These are phyloP conservation scores for Auxenochlorella protothecoides DNA, from an alignment of 139 green algal species.

Conservation along the genomic window DNA sequence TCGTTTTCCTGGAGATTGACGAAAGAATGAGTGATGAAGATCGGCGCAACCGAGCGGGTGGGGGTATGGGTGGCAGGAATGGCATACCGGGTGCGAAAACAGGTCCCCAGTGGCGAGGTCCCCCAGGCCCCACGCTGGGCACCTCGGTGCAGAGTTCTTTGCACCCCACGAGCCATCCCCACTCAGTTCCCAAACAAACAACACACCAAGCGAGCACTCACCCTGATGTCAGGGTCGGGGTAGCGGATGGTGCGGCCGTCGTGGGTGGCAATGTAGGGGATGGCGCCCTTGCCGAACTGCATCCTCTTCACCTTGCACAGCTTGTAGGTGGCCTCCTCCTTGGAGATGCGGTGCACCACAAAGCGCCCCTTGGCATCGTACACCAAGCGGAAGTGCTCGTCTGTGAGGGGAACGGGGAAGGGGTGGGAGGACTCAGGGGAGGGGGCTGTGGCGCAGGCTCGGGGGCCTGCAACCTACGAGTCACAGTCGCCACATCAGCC, in stretches of 20 bases:
- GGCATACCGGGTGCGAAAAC: too few species aligned
- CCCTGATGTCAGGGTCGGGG: constrained; percentile 92
- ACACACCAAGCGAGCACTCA: constrained; percentile 2
- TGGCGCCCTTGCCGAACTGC: constrained; percentile 80
- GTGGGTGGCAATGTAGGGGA: constrained; percentile 90
- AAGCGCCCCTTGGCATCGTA: constrained; percentile 98
- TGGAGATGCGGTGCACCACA: constrained; percentile 90
- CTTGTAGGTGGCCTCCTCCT: constrained; percentile 96
- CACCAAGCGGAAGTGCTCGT: constrained; percentile 79
- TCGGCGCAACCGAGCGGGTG: not conserved
- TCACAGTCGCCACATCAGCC: too few species aligned
- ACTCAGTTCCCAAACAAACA: not conserved
- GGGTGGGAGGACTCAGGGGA: not conserved
- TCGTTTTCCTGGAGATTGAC: constrained; percentile 68
- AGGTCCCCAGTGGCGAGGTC: too few species aligned
- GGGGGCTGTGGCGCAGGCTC: too few species aligned
- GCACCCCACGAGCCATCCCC: not conserved
- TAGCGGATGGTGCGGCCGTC: constrained; percentile 98
- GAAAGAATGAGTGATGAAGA: too few species aligned
- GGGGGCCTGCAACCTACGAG: too few species aligned
- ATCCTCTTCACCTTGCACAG: constrained; percentile 80
- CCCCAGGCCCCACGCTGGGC: too few species aligned
- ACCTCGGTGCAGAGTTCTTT: too few species aligned
- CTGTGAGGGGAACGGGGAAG: not conserved
- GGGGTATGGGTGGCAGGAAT: not conserved